These are phyloP conservation scores for Lactifluus pinguis DNA, from an alignment of 768 basidiomycete genomes.

Conservation along the genomic window DNA sequence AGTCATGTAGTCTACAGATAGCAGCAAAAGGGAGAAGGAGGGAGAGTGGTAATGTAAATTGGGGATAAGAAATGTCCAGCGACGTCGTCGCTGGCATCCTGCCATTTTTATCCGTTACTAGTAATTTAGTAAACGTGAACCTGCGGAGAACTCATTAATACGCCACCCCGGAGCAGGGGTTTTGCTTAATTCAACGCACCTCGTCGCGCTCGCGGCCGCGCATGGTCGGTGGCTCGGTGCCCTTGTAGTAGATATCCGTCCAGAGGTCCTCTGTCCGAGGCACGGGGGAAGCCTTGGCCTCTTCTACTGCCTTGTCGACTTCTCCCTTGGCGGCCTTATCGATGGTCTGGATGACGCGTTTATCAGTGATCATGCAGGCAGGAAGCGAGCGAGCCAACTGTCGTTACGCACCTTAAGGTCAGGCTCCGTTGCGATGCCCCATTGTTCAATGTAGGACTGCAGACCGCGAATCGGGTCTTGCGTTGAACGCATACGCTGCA, in stretches of 20 bases:
- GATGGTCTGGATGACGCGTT: slow-evolving; percentile 40
- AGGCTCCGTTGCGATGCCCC: slow-evolving; percentile 85
- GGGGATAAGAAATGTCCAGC: too few species aligned
- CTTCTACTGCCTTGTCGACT: slow-evolving; percentile 85
- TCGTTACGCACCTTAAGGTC: slow-evolving; percentile 59
- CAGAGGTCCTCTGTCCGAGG: slow-evolving; percentile 67
- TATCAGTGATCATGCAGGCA: not conserved
- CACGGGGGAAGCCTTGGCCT: slow-evolving; percentile 78
- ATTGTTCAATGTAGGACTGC: slow-evolving; percentile 88
- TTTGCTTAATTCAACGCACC: slow-evolving; percentile 29
- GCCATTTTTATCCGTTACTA: too few species aligned
- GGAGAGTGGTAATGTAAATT: too few species aligned
- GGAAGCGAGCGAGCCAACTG: slow-evolving; percentile 20
- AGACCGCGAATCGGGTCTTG: slow-evolving; percentile 94
- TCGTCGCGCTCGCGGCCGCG: slow-evolving; percentile 91
- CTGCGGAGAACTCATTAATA: too few species aligned
- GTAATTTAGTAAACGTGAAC: too few species aligned
- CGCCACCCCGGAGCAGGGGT: not conserved
- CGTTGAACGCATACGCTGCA: slow-evolving; percentile 91
- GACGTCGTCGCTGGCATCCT: too few species aligned
- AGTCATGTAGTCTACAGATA: slow-evolving; percentile 2
- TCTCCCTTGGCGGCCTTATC: slow-evolving; percentile 88
- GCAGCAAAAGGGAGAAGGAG: not conserved
- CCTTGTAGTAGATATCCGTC: slow-evolving; percentile 84
- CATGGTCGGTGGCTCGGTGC: slow-evolving; percentile 79